Percentiles rank a stretch among this genome's conserved stretches.
Conservation (phyloP, 352 stramenopile species). For the Phytophthora litchii region DNA sequence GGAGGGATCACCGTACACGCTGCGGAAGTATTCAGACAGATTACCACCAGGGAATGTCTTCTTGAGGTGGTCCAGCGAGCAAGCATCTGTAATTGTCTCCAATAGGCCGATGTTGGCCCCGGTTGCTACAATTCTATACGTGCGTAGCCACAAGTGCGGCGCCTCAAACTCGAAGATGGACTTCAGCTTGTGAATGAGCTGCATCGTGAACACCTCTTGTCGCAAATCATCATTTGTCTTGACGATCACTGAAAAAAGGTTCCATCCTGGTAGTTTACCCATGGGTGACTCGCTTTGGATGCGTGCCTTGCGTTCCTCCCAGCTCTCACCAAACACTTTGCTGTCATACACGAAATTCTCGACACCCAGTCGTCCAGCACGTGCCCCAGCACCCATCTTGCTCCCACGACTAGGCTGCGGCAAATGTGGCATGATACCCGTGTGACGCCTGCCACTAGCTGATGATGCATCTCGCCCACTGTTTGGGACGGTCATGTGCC, state of each 20-base stretch:
- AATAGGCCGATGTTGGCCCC: conserved; percentile 94
- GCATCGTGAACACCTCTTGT: conserved; percentile 97
- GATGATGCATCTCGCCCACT: conserved; percentile 14
- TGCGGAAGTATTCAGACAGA: conserved; percentile 91
- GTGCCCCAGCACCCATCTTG: conserved; percentile 30
- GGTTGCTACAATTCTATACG: conserved; percentile 96
- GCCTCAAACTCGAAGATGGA: conserved; percentile 94
- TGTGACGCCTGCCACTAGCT: conserved; percentile 19
- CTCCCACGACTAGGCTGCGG: conserved; percentile 35
- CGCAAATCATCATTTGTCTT: conserved; percentile 98
- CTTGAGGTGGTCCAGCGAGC: conserved; percentile 97
- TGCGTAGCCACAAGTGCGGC: conserved; percentile 92
- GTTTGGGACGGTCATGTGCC: conserved; percentile 25
- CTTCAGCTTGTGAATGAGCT: conserved; percentile 95
- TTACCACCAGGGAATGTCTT: conserved; percentile 90
- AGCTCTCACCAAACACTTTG: conserved; percentile 81
- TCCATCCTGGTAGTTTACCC: conserved; percentile 84
- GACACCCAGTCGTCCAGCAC: conserved; percentile 35
- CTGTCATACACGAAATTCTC: conserved; percentile 83
- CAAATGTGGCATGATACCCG: conserved; percentile 31
- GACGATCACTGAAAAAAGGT: conserved; percentile 94
- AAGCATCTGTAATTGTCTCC: conserved; percentile 95
- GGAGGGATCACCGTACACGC: conserved; percentile 51
- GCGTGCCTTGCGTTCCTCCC: conserved; percentile 61
- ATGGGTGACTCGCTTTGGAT: conserved; percentile 76